Conservation (phyloP, 371 early-diverging fungal genomes). For the Mucor ambiguus region DNA sequence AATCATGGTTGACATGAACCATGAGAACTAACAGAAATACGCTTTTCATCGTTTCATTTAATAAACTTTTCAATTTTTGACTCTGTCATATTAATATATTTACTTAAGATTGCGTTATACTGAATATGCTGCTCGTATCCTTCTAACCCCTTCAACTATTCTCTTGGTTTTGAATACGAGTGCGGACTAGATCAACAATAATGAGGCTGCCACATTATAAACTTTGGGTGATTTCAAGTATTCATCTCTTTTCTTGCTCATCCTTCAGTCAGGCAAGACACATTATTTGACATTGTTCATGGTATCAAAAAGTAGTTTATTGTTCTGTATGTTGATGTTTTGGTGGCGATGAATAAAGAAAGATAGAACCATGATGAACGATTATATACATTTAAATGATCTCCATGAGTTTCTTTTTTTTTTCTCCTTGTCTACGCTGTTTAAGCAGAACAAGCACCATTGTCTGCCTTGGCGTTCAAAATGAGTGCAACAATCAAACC, state of each 20-base stretch:
- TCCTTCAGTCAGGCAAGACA: no score
- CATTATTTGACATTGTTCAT: neutral
- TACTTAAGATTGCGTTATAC: no score
- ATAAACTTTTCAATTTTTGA: no score
- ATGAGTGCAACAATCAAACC: conserved; percentile 89
- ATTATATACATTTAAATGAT: conserved; percentile 5
- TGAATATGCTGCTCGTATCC: no score
- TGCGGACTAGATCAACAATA: no score
- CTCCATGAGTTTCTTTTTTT: neutral
- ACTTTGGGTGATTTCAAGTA: no score
- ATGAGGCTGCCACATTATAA: no score
- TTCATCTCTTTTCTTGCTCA: no score
- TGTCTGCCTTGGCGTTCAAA: conserved; percentile 74
- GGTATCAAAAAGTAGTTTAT: conserved; percentile 7
- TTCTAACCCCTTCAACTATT: no score
- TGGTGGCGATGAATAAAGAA: neutral
- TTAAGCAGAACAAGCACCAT: conserved; percentile 32
- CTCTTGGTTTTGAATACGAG: no score
- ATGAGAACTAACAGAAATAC: neutral
- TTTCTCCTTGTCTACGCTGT: neutral
- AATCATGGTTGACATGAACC: neutral
- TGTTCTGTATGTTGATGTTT: conserved; percentile 1
- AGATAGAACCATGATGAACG: neutral
- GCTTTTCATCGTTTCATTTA: neutral
- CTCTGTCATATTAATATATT: no score